Conservation (phyloP, 2,329 filamentous ascomycete species). For the Mycosphaerella sp. region DNA sequence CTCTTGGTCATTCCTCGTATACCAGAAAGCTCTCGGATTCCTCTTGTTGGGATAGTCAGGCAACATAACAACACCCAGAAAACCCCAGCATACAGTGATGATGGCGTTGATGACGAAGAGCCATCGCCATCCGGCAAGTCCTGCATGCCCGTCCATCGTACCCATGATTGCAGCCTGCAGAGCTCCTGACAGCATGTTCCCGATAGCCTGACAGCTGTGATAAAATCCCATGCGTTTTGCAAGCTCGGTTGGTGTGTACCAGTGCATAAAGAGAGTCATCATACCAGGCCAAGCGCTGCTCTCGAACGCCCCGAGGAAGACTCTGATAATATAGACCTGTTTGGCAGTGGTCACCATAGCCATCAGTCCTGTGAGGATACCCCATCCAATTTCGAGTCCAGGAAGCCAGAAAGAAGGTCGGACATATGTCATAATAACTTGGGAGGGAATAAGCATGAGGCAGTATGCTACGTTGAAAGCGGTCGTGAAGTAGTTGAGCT, state of each 20-base stretch:
- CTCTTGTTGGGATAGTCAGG: slow-evolving; percentile 37
- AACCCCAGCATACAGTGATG: slow-evolving; percentile 35
- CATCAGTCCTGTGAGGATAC: slow-evolving; percentile 28
- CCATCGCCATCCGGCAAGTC: slow-evolving; percentile 36
- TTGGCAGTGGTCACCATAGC: slow-evolving; percentile 29
- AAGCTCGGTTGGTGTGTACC: slow-evolving; percentile 27
- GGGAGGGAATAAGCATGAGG: slow-evolving; percentile 37
- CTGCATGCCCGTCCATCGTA: slow-evolving; percentile 29
- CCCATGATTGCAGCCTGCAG: slow-evolving; percentile 28
- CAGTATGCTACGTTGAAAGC: slow-evolving; percentile 39
- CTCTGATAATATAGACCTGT: slow-evolving; percentile 27
- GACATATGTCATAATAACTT: slow-evolving; percentile 38
- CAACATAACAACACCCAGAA: slow-evolving; percentile 34
- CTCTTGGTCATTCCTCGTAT: slow-evolving; percentile 39
- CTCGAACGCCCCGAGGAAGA: slow-evolving; percentile 30
- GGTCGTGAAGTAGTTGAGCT: slow-evolving; percentile 35
- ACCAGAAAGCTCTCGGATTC: slow-evolving; percentile 41
- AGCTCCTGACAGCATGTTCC: slow-evolving; percentile 26
- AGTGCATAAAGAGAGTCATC: slow-evolving; percentile 39
- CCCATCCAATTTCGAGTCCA: slow-evolving; percentile 26
- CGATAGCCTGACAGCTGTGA: slow-evolving; percentile 25
- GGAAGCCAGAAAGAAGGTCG: slow-evolving; percentile 34
- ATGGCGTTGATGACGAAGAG: slow-evolving; percentile 35
- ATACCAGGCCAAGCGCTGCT: slow-evolving; percentile 42
- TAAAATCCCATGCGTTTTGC: slow-evolving; percentile 26